Evolutionary conservation across 1,284 basidiomycete species (phyloP), one percentile per base, ranked within the genome.

Genomic region (Volvariella volvacea): DNA sequence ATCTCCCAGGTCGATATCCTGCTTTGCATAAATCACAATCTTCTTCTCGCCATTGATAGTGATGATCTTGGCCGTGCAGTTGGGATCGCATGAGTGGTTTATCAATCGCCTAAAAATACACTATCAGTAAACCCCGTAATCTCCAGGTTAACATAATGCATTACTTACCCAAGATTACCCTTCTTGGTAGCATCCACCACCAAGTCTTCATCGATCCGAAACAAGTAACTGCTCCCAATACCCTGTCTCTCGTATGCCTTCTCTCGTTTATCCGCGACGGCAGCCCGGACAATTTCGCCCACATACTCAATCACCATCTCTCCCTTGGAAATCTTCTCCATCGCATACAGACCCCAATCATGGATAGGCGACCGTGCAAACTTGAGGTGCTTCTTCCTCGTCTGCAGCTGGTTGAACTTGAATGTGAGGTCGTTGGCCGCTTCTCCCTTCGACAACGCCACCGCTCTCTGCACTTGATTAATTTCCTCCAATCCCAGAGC

Each of bases 281-380:
- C 88, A 45, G 94, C 92, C 19, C 96, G 78, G 51, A 96, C 89
- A 49, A 98, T 78, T 71, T 99, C 96, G 25, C 96, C 96, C 7
- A 99, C 96, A 58, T 99, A 99, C 68, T 99, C 96, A 66, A 99
- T 98, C 36, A 99, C 95, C 92, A 99, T 98, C 66, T 99, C 96
- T 3, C 93, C 92, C 16, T 81, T 73, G 12, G 89, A 82, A 55
- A 99, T 98, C 57, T 83, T 81, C 71, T 96, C 92, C 83, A 94
- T 88, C 22, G 93, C 92, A 60, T 95, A 96, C 57, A 99, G 62
- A 3, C 96, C 95, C 88, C 95, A 99, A 55, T 96, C 94, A 63
- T 99, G 95, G 53, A 99, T 99, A 2, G 94, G 92, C 21, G 91
- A 94, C 43, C 93, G 79, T 7, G 93, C 88, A 59, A 99, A 99